These are phyloP conservation scores for Citrus reticulata DNA, from an alignment of 345 rosid genomes.

Conservation along the genomic window DNA sequence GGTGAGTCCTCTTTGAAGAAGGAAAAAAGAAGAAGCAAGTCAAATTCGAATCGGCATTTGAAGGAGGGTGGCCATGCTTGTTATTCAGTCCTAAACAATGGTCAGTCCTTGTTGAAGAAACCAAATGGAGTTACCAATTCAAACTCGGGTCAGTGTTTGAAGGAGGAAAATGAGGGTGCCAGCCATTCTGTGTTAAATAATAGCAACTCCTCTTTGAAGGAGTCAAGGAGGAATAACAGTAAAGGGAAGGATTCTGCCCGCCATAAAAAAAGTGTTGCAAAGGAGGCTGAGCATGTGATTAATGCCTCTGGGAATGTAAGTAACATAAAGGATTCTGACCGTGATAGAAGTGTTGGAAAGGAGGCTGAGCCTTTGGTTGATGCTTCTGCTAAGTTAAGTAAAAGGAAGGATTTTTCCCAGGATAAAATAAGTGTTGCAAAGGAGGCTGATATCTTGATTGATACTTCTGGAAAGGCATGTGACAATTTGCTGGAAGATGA, in stretches of 20 bases:
- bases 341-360: constrained; percentile 23
- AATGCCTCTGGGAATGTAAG: constrained; percentile 30
- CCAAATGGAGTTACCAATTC: constrained; percentile 36
- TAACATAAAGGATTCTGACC: constrained; percentile 45
- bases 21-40: constrained; percentile 35
- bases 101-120: constrained; percentile 28
- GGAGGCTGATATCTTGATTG: constrained; percentile 39
- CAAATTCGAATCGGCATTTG: constrained; percentile 19
- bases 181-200: constrained; percentile 29
- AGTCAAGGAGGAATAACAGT: constrained; percentile 38
- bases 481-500: constrained; percentile 57
- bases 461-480: constrained; percentile 30
- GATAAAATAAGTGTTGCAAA: constrained; percentile 22
- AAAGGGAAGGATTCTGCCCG: constrained; percentile 45
- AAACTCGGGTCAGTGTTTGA: constrained; percentile 25
- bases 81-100: constrained; percentile 31
- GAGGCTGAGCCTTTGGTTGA: constrained; percentile 40
- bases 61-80: constrained; percentile 36
- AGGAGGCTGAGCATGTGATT: constrained; percentile 41
- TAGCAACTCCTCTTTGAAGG: constrained; percentile 29
- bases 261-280: constrained; percentile 18
- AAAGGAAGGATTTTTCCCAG: not conserved
- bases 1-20: constrained; percentile 31
- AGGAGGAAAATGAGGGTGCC: constrained; percentile 38
- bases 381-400: constrained; percentile 28